These are phyloP conservation scores for Paramecium bursaria DNA, from an alignment of 73 alveolate species.

Conservation along the genomic window DNA sequence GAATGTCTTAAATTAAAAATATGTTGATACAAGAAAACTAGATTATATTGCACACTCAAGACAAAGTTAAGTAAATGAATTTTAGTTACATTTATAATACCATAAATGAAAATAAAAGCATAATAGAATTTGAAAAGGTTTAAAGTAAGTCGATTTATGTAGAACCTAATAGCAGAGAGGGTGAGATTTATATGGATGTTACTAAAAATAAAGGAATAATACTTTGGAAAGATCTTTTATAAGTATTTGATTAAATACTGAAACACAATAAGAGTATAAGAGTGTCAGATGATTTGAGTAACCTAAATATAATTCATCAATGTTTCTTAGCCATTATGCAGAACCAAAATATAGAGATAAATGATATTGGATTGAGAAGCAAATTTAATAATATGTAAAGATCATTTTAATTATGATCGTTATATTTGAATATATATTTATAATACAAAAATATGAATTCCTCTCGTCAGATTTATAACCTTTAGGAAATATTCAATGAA, in stretches of 20 bases:
- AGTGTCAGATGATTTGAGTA: too few species aligned
- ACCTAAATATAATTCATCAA: conserved; percentile 1
- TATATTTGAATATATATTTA: too few species aligned
- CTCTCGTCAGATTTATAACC: not conserved
- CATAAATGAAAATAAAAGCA: conserved; percentile 19
- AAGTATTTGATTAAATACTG: conserved; percentile 17
- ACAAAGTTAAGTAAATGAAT: conserved; percentile 1
- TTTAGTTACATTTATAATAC: conserved; percentile 26
- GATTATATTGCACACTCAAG: not conserved
- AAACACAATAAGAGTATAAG: not conserved
- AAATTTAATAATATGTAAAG: too few species aligned
- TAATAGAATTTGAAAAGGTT: conserved; percentile 22
- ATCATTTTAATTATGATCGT: too few species aligned
- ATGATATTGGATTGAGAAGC: too few species aligned
- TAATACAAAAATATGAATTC: too few species aligned
- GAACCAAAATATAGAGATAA: too few species aligned
- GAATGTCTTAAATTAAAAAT: not conserved
- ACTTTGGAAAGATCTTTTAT: not conserved
- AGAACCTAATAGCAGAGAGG: conserved; percentile 9
- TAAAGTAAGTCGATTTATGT: conserved; percentile 23
- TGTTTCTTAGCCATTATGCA: too few species aligned
- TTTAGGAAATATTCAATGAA: conserved; percentile 31
- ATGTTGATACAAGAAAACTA: conserved; percentile 1
- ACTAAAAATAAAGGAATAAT: conserved; percentile 2
- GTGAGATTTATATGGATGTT: not conserved